Conservation (phyloP, 805 yeast species). For the Candida ovalis region DNA sequence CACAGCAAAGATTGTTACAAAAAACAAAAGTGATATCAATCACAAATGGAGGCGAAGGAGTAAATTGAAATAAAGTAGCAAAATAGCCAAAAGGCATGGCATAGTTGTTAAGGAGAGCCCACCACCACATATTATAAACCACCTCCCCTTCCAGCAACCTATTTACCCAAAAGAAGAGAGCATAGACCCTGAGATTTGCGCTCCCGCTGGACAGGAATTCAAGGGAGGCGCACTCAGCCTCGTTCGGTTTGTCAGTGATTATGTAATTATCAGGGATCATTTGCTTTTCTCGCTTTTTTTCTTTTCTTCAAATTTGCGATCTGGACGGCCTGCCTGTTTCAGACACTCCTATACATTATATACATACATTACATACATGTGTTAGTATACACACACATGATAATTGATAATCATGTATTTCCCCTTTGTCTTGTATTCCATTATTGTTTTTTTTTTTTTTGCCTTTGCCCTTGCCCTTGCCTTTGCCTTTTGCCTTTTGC, state of each 20-base stretch:
- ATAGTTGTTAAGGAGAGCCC: too few species aligned
- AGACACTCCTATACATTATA: too few species aligned
- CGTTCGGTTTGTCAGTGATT: not conserved
- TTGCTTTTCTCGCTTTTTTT: conserved; percentile 5
- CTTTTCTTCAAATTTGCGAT: not conserved
- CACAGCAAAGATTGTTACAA: not conserved
- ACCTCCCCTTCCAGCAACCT: not conserved
- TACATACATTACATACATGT: too few species aligned
- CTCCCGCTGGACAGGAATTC: not conserved
- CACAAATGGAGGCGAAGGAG: not conserved
- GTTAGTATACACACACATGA: too few species aligned
- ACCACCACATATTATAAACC: too few species aligned
- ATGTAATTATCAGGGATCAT: not conserved
- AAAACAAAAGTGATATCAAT: not conserved
- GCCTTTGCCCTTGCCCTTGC: too few species aligned
- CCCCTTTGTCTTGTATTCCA: too few species aligned
- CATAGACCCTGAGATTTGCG: not conserved
- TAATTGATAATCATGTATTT: too few species aligned
- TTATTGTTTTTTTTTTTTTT: too few species aligned
- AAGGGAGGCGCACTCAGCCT: not conserved
- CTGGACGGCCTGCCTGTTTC: too few species aligned
- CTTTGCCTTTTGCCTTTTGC: too few species aligned
- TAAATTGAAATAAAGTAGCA: not conserved
- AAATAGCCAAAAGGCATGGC: too few species aligned
- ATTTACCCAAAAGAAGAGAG: not conserved